These are phyloP conservation scores for Noccaea caerulescens DNA, from an alignment of 345 rosid species.

Conservation along the genomic window DNA sequence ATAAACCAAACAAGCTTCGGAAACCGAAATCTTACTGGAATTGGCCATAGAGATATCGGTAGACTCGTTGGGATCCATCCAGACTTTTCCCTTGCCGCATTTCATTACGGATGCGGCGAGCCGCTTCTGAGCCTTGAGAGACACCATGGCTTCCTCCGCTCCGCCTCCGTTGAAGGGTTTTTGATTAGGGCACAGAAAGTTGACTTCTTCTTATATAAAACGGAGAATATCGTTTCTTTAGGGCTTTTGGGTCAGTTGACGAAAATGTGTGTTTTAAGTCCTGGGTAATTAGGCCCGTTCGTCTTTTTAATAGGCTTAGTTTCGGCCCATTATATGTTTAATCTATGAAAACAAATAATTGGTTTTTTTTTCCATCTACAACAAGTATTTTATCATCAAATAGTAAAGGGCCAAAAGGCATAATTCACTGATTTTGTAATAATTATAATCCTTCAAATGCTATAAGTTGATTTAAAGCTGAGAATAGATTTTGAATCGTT, in stretches of 20 bases:
- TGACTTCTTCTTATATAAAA: constrained; percentile 18
- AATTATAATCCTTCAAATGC: too few relatives aligned
- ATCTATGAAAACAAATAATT: too few relatives aligned
- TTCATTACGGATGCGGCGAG: constrained; percentile 71
- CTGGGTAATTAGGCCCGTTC: not conserved
- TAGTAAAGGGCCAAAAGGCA: too few relatives aligned
- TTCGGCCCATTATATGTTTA: not conserved
- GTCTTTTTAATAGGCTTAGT: not conserved
- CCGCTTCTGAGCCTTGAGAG: constrained; percentile 74
- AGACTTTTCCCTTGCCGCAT: constrained; percentile 69
- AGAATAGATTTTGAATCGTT: too few relatives aligned
- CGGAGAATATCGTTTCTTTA: not conserved
- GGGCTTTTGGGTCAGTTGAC: constrained; percentile 18
- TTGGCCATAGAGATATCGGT: constrained; percentile 79
- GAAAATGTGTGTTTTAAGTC: not conserved
- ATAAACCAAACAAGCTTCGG: not conserved
- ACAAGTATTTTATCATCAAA: too few relatives aligned
- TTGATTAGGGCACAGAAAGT: not conserved
- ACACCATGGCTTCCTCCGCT: constrained; percentile 52
- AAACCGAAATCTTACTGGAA: constrained; percentile 50
- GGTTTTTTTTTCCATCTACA: too few relatives aligned
- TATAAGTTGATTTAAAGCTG: too few relatives aligned
- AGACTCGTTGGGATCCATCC: constrained; percentile 75
- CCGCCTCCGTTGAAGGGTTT: constrained; percentile 29
- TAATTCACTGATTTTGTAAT: too few relatives aligned